Base-by-base conservation (phyloP, 2,329 filamentous ascomycete genomes). In the Alternaria sp. region DNA sequence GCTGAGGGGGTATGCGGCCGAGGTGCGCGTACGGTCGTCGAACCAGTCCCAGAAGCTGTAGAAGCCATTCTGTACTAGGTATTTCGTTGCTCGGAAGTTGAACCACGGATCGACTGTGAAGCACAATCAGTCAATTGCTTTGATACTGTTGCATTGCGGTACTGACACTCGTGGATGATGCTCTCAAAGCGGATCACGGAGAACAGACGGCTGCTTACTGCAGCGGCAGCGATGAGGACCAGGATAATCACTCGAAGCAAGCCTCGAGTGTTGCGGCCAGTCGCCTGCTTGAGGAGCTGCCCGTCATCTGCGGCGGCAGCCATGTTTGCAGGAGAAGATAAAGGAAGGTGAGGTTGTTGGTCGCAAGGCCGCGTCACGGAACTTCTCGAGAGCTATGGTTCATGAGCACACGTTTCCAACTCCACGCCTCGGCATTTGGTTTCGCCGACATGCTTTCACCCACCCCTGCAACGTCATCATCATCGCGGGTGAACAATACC, bases 41-140 rank as follows among this genome's bases (percentile, higher is more conserved):
- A 99, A 99, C 95, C 95, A 99, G 81, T 99, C 94, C 95, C 95
- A 99, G 80, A 99, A 99, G 81, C 92, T 93, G 81, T 97, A 96
- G 84, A 99, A 98, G 74, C 95, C 95, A 89, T 99, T 89, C 77
- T 94, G 88, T 57, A 99, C 92, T 57, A 99, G 88, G 77, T 99
- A 98, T 82, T 98, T 98, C 58, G 95, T 98, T 69, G 95, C 95
- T 81, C 95, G 88, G 83, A 99, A 99, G 83, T 99, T 99, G 85
- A 99, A 99, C 95, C 95, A 99, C 36, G 95, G 95, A 82, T 99
- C 95, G 83, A 99, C 94, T 99, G 78, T 45, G 75, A 52, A 43
- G 68, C 11, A 22, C 5, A 2, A 28, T 78, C 56, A 79, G 75
- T 57, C 65, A 72, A 70, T 70, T 67, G 62, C 55, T 14, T 30